Base-by-base conservation (phyloP, 805 yeast species). In the Ogataea kodamae region DNA sequence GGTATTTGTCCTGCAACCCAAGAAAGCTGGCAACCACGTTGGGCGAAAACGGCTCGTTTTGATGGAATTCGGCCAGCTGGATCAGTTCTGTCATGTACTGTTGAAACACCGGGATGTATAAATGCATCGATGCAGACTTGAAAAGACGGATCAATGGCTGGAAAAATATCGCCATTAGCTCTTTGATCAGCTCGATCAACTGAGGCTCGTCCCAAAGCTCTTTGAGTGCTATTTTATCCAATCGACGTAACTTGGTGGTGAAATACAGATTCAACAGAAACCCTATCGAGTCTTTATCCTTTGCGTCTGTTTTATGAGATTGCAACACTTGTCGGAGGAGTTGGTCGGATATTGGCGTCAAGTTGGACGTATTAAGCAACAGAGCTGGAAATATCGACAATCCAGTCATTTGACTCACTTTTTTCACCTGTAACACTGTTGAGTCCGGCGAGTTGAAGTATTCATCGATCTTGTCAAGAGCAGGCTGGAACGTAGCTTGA, bases 171-270 rank as follows among this genome's bases (percentile, higher is more conserved):
- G 85, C 65, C 28, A 92, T 68, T 18, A 87, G 65, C 29, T 84
- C 85, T 45, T 82, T 82, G 37, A 89, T 64, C 25, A 90, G 67
- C 22, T 69, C 69, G n/a, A 88, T 78, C 28, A 94, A 63, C 45
- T 83, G 85, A 0, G 90, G 87, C 48, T 89, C 95, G 28, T 76
- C 77, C 95, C 96, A 86, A 25, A 89, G 54, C 50, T 80, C 79
- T 48, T 78, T 78, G 65, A 89, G 59, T 25, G 81, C 62, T 36
- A 77, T 75, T 54, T 86, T 88, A 52, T 90, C 98, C 22, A 76
- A 73, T 37, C 75, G 79, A 21, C 92, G 71, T 1, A 84, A 64
- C 43, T 71, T 71, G 11, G 82, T 59, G 40, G 73, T 78, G 59
- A 82, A 74, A 34, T 81, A 68, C 35, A 80, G 78, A 39, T 74